Evolutionary conservation across 2,329 filamentous ascomycete genomes (phyloP).

Genomic region (Trichoderma pleuroti): DNA sequence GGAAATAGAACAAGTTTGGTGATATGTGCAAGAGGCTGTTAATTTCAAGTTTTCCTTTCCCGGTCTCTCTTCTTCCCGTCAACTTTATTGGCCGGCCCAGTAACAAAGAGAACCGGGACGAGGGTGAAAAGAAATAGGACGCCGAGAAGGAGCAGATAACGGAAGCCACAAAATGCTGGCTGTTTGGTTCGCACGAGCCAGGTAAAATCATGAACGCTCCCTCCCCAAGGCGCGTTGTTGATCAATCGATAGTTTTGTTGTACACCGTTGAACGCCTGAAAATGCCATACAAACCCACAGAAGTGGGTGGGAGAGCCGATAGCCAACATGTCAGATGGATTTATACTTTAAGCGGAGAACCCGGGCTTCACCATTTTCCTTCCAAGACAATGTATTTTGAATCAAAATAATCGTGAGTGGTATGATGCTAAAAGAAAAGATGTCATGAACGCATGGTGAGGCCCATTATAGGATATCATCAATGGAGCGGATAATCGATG

Average conservation of each 20-base stretch:
- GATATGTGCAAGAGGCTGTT: conserved; percentile 3
- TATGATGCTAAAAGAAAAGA: background rate
- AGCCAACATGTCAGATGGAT: background rate
- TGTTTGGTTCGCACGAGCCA: background rate
- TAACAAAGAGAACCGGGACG: background rate
- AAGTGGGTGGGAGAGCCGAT: background rate
- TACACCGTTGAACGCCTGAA: conserved; percentile 16
- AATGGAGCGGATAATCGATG: conserved; percentile 73
- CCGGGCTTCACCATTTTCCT: background rate
- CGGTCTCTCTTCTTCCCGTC: background rate
- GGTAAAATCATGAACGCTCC: background rate
- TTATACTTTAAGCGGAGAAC: background rate
- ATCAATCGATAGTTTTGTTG: conserved; percentile 2
- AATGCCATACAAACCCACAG: conserved; percentile 8
- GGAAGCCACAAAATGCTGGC: background rate
- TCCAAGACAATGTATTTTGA: background rate
- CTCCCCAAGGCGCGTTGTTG: background rate
- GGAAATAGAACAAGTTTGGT: conserved; percentile 13
- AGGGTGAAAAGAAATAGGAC: background rate
- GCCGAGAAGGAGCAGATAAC: background rate
- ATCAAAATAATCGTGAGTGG: background rate
- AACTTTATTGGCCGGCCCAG: background rate
- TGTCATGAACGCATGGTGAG: background rate
- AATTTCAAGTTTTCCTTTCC: background rate
- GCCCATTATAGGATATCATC: conserved; percentile 64